A percentile compares a stretch with the other conserved stretches of the same genome.
Conservation (phyloP, 495 filamentous ascomycete species). For the Eremomyces bilateralis region DNA sequence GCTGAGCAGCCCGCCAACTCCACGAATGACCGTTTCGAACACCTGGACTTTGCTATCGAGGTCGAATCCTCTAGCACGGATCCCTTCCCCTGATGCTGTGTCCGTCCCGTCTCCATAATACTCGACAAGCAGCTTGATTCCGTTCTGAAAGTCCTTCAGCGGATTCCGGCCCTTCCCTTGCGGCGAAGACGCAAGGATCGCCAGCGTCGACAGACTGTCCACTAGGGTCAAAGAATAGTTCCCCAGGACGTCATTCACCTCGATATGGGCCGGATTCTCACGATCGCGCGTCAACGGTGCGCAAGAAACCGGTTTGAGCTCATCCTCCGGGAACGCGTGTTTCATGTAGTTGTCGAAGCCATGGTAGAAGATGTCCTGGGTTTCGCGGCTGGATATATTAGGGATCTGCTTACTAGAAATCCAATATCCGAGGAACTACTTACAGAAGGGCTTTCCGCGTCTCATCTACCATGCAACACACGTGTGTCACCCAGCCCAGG, state of each 20-base stretch:
- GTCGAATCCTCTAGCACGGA: conserved; percentile 69
- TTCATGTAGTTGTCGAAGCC: conserved; percentile 90
- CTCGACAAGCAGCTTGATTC: conserved; percentile 53
- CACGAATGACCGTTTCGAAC: conserved; percentile 91
- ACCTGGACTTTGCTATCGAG: conserved; percentile 95
- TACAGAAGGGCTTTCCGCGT: conserved; percentile 11
- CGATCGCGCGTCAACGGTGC: conserved; percentile 61
- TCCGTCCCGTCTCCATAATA: conserved; percentile 70
- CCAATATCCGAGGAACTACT: not conserved
- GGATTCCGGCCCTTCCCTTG: conserved; percentile 32
- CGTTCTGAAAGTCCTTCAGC: conserved; percentile 55
- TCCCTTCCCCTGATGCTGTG: conserved; percentile 46
- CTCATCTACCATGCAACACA: conserved; percentile 19
- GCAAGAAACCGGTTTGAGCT: conserved; percentile 78
- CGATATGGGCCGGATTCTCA: conserved; percentile 58
- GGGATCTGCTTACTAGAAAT: not conserved
- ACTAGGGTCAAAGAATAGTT: conserved; percentile 93
- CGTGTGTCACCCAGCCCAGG: conserved; percentile 4
- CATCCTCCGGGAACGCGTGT: conserved; percentile 90
- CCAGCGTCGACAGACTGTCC: conserved; percentile 83
- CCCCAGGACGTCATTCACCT: conserved; percentile 84
- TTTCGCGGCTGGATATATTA: conserved; percentile 37
- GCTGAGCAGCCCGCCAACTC: conserved; percentile 74
- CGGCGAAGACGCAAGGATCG: conserved; percentile 57
- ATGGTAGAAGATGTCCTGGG: conserved; percentile 88